phyloP scores from a whole-genome alignment of 2,329 filamentous ascomycete species.

The Dendryphion nanum region DNA sequence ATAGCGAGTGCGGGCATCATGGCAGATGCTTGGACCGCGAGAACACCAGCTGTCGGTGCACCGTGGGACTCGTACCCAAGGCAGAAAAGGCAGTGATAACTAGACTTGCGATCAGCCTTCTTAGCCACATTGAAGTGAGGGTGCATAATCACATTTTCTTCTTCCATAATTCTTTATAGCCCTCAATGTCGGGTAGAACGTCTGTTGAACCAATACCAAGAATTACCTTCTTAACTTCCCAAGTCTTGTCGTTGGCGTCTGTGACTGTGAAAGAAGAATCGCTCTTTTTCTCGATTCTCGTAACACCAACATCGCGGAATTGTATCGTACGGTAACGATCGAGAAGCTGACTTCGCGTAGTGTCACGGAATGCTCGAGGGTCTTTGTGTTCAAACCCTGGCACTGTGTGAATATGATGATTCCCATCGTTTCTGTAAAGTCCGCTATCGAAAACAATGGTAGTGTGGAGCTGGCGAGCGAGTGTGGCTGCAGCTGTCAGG shows the following conservation, averaged over 20 bases:
- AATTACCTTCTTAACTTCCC: constrained; percentile 51
- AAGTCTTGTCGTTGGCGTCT: constrained; percentile 43
- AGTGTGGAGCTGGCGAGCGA: constrained; percentile 38
- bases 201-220: constrained; percentile 55
- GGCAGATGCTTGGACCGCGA: constrained; percentile 28
- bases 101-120: no score
- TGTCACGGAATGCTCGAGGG: constrained; percentile 30
- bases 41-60: constrained; percentile 22
- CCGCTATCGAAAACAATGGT: constrained; percentile 40
- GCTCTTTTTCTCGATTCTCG: constrained; percentile 15
- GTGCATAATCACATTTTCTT: constrained; percentile 1
- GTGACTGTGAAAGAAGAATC: constrained; percentile 27
- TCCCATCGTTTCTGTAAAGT: constrained; percentile 38
- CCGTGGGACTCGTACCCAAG: constrained; percentile 56
- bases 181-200: constrained; percentile 47
- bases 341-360: constrained; percentile 22
- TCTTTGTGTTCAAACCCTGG: constrained; percentile 35
- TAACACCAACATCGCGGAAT: constrained; percentile 16
- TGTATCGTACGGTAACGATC: constrained; percentile 24
- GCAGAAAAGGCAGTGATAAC: constrained; percentile 58
- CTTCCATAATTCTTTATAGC: constrained; percentile 31
- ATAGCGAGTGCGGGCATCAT: constrained; percentile 21
- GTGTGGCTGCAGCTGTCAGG: constrained; percentile 32
- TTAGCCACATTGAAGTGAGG: not conserved
- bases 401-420: constrained; percentile 44